These are phyloP conservation scores for Monosporascus ibericus DNA, from an alignment of 2,329 filamentous ascomycete genomes.

Conservation along the genomic window DNA sequence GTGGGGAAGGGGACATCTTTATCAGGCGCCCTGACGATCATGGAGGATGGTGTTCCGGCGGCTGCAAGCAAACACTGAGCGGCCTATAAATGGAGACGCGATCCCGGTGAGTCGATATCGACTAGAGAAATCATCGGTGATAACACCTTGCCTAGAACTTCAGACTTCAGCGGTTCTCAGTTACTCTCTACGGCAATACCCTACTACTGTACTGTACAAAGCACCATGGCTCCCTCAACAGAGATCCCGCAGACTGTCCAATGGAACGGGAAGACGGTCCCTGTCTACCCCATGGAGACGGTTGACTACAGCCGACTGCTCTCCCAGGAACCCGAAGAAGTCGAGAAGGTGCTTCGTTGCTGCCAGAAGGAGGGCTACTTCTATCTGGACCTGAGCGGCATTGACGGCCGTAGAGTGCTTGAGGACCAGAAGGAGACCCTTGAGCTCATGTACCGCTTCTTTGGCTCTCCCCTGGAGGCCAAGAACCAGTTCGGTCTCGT, in stretches of 20 bases:
- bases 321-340: constrained; percentile 47
- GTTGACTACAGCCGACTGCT: constrained; percentile 46
- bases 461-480: constrained; percentile 43
- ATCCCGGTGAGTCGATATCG: constrained; percentile 2
- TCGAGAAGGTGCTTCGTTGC: constrained; percentile 43
- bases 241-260: constrained; percentile 38
- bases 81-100: constrained; percentile 13
- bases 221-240: constrained; percentile 30
- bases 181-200: background rate
- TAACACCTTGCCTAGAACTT: constrained; percentile 1
- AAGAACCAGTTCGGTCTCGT: constrained; percentile 53
- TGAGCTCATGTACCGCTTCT: constrained; percentile 51
- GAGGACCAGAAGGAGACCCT: constrained; percentile 46
- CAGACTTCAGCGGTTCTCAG: constrained; percentile 3
- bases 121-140: constrained; percentile 1
- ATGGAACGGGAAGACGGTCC: constrained; percentile 43
- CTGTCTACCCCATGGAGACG: constrained; percentile 46
- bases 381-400: constrained; percentile 46
- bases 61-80: constrained; percentile 4
- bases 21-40: constrained; percentile 9
- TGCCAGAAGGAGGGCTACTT: constrained; percentile 50
- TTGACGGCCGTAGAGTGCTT: constrained; percentile 47
- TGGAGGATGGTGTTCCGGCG: constrained; percentile 16
- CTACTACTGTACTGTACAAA: constrained; percentile 2
- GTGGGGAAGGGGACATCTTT: constrained; percentile 15